A percentile compares a stretch with the other conserved stretches of the same genome.
Evolutionary conservation across 495 filamentous ascomycete genomes (phyloP).

Genomic region (Trichoderma erinaceum): DNA sequence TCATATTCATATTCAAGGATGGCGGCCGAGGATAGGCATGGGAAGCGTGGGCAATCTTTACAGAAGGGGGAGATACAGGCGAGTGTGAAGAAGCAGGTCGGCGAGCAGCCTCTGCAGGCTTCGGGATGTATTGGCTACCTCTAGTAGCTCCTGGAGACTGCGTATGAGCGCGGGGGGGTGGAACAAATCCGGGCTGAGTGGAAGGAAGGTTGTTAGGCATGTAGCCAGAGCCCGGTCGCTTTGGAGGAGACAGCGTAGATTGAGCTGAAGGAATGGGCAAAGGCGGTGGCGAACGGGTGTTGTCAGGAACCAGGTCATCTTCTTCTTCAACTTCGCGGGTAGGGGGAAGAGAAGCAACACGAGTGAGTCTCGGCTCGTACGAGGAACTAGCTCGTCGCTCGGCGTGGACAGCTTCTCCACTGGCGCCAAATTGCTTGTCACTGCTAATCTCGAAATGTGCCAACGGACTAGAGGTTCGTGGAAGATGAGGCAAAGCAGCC

Average conservation of each 20-base stretch:
- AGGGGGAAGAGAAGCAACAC: slow-evolving; percentile 44
- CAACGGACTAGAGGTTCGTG: slow-evolving; percentile 78
- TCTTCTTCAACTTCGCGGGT: slow-evolving; percentile 50
- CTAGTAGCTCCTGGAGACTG: slow-evolving; percentile 68
- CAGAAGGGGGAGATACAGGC: slow-evolving; percentile 43
- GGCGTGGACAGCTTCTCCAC: slow-evolving; percentile 29
- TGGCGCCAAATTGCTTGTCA: slow-evolving; percentile 33
- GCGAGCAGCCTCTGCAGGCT: slow-evolving; percentile 48
- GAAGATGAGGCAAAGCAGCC: slow-evolving; percentile 62
- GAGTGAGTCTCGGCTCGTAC: slow-evolving; percentile 39
- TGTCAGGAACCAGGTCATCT: slow-evolving; percentile 22
- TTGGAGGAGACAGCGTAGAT: slow-evolving; percentile 45
- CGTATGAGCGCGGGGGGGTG: slow-evolving; percentile 73
- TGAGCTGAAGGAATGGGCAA: slow-evolving; percentile 33
- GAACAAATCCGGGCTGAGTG: slow-evolving; percentile 37
- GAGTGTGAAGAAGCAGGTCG: slow-evolving; percentile 61
- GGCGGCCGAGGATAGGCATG: slow-evolving; percentile 25
- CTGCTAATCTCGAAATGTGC: slow-evolving; percentile 56
- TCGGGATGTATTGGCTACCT: slow-evolving; percentile 40
- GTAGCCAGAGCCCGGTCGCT: slow-evolving; percentile 45
- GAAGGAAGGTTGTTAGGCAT: slow-evolving; percentile 30
- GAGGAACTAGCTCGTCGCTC: slow-evolving; percentile 42
- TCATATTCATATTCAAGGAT: slow-evolving; percentile 36
- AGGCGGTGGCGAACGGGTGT: slow-evolving; percentile 34
- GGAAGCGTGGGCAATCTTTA: slow-evolving; percentile 24